These are phyloP conservation scores for Suhomyces coccinellae DNA, from an alignment of 1,139 yeast species.

Conservation along the genomic window DNA sequence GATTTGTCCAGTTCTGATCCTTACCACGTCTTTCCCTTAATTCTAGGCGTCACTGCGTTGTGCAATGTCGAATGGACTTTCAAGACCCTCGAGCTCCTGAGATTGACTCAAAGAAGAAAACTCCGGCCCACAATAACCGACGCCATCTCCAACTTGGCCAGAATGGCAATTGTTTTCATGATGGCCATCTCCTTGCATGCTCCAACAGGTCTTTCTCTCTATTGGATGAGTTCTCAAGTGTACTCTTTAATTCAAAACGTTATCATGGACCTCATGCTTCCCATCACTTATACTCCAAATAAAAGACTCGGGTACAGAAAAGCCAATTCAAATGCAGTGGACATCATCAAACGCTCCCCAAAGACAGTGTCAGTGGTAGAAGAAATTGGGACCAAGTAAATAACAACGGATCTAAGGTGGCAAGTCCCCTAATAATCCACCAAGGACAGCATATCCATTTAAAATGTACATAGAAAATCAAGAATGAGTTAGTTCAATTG, in stretches of 20 bases:
- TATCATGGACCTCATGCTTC: slow-evolving; percentile 65
- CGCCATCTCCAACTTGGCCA: slow-evolving; percentile 60
- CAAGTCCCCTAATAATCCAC: too few relatives aligned
- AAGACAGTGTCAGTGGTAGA: not conserved
- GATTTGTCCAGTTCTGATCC: slow-evolving; percentile 67
- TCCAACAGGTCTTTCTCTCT: slow-evolving; percentile 74
- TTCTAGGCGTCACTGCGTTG: slow-evolving; percentile 68
- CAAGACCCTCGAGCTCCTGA: slow-evolving; percentile 55
- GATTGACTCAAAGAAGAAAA: slow-evolving; percentile 33
- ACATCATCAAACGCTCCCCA: not conserved
- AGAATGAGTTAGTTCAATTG: too few relatives aligned
- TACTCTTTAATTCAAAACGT: slow-evolving; percentile 77
- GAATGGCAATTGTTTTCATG: slow-evolving; percentile 74
- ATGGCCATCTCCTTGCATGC: slow-evolving; percentile 88
- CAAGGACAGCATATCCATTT: too few relatives aligned
- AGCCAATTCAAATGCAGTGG: slow-evolving; percentile 9
- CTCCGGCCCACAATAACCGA: slow-evolving; percentile 62
- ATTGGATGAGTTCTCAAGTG: slow-evolving; percentile 84
- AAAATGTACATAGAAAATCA: too few relatives aligned
- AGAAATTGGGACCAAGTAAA: not conserved
- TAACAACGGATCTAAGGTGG: too few relatives aligned
- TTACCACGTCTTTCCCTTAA: slow-evolving; percentile 62
- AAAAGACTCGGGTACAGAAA: slow-evolving; percentile 23
- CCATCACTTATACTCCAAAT: slow-evolving; percentile 54
- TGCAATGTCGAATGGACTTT: slow-evolving; percentile 77